Conservation (phyloP, 768 basidiomycete species). For the Trametes sanguinea region DNA sequence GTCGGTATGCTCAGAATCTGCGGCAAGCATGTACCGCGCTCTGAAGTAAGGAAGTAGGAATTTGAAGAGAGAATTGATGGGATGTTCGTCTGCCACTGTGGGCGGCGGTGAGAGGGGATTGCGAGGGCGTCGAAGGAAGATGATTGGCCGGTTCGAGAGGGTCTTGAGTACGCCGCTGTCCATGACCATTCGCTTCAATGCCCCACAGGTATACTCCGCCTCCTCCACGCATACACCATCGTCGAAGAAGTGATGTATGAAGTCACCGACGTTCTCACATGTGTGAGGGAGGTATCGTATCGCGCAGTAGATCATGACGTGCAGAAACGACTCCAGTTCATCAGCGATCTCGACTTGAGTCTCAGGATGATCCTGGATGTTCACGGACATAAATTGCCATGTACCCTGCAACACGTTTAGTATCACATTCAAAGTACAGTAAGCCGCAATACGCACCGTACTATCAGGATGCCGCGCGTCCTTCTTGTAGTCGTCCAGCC, state of each 20-base stretch:
- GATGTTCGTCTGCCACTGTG: too few relatives aligned
- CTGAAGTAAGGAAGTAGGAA: too few relatives aligned
- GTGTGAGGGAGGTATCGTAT: constrained; percentile 21
- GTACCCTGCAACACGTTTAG: neutral
- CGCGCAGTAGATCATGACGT: constrained; percentile 1
- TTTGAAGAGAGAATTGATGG: too few relatives aligned
- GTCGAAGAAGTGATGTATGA: constrained; percentile 15
- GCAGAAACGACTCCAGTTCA: constrained; percentile 15
- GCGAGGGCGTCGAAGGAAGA: too few relatives aligned
- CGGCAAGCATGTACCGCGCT: too few relatives aligned
- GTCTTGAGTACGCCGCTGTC: too few relatives aligned
- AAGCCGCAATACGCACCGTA: neutral
- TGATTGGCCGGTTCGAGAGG: too few relatives aligned
- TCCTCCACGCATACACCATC: neutral
- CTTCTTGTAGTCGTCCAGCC: neutral
- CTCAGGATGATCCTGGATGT: neutral
- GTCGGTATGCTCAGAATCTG: too few relatives aligned
- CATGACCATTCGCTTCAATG: too few relatives aligned
- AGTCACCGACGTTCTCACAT: constrained; percentile 7
- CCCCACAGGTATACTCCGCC: too few relatives aligned
- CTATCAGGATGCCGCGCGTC: neutral
- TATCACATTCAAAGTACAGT: too few relatives aligned
- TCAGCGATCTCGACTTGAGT: neutral
- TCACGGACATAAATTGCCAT: constrained; percentile 14
- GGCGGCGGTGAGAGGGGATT: too few relatives aligned